Evolutionary conservation across 2,329 filamentous ascomycete species (phyloP), one percentile per base, ranked within the genome.

Genomic region (Ophiostoma sp.): DNA sequence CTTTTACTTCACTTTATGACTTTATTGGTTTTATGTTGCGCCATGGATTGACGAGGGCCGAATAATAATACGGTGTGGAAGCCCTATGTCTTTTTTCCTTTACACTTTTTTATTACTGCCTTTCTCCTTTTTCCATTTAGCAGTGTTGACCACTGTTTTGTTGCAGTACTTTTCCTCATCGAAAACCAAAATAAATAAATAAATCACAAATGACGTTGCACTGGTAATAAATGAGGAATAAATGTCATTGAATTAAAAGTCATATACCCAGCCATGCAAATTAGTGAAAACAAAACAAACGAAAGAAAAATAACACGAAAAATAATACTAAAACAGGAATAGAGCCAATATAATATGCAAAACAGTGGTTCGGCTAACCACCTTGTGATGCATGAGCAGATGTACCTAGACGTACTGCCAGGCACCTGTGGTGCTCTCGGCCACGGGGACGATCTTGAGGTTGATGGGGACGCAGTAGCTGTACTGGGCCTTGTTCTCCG

Each of bases 381-480:
- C 52, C 52, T 6, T 20, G 7, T 4, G 17, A 20, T 15, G 17
- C 7, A n/a, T 7, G 7, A 48, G 6, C 44, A 17, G n/a, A 17
- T 48, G 17, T 20, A 35, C 27, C 70, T 71, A 78, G 2, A 75
- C 74, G 69, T 78, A 78, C 74, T 78, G 76, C 77, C 77, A 78
- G 2, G 76, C 77, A n/a, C 74, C 75, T 11, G 72, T 10, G 4
- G 74, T 74, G 31, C 72, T 73, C 10, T 69, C 52, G 2, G 74
- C 73, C 67, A 74, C 60, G 10, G 70, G 68, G 52, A 74, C 75
- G 69, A 78, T 71, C 73, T 76, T 75, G 10, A 78, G 72, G 68
- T 78, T 78, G 70, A 78, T 68, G 1, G 74, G 72, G 13, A 70
- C 72, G 73, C 77, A 78, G 65, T 57, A 52, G 36, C 64, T 70